phyloP scores from a whole-genome alignment of 208 protist species.

The Crithidia sp. region DNA sequence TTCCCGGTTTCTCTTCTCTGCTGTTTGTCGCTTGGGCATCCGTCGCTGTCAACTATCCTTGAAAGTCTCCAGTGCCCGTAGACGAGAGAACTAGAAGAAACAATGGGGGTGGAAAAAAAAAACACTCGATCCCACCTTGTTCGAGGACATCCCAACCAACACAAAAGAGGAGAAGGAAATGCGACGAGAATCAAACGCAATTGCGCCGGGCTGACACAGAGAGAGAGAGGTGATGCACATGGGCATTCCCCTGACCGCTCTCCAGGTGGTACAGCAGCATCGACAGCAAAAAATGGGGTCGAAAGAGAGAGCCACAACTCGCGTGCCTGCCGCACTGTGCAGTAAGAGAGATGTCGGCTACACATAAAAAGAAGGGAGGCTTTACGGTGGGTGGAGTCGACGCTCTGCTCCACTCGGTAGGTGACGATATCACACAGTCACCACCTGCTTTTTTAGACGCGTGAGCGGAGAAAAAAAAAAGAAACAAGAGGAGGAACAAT shows the following conservation, averaged over 20 bases:
- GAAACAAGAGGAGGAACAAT: neutral
- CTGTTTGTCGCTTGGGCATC: neutral
- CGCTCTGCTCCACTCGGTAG: too few species aligned
- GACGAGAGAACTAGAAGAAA: neutral
- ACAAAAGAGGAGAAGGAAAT: neutral
- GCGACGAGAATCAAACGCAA: neutral
- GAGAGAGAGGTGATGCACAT: too few species aligned
- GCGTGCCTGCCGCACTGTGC: neutral
- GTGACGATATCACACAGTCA: too few species aligned
- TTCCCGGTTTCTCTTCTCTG: neutral
- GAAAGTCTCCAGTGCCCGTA: neutral
- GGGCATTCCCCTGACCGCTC: too few species aligned
- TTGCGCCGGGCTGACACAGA: too few species aligned
- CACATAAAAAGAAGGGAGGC: too few species aligned
- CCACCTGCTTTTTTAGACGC: neutral
- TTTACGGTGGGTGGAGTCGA: too few species aligned
- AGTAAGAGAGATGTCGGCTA: too few species aligned
- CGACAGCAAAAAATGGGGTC: neutral
- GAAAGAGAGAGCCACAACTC: neutral
- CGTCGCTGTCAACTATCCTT: neutral
- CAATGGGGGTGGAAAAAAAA: neutral
- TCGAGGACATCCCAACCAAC: neutral
- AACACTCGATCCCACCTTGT: neutral
- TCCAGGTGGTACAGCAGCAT: too few species aligned
- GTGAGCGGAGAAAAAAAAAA: neutral